Evolutionary conservation across 2,329 filamentous ascomycete genomes (phyloP), one percentile per base, ranked within the genome.

Genomic region (Calonectria multiphialidica): DNA sequence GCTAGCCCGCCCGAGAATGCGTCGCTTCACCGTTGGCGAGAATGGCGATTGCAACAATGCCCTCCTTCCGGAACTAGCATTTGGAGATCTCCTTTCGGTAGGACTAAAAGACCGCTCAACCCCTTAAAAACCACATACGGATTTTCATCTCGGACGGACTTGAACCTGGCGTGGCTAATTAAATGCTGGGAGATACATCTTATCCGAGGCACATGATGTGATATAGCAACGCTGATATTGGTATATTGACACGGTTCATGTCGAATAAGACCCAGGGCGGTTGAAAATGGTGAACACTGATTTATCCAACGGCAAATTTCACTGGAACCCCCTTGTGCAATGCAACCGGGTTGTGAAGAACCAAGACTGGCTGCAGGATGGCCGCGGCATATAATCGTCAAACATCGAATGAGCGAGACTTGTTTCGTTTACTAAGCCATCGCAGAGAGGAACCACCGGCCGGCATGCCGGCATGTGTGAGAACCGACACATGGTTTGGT

Each of bases 361-460:
- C 21, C 45, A 44, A 50, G 23, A 45, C n/a, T 47, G 59, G 57
- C 42, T 30, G 57, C 47, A 59, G 33, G 35, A n/a, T 57, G 49
- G 57, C 30, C 12, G 66, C 66, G 57, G 42, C 45, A 44, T n/a
- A 42, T 45, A 30, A 21, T 68, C 18, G 33, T 71, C 64, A 71
- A 71, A 71, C 69, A 30, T 62, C 15, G 47, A 47, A 40, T 64
- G 69, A 67, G 59, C 28, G 63, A 66, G 63, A 18, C 16, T 55
- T 71, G 69, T 71, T 71, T 71, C 64, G 69, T 71, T 71, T 71
- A 35, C 30, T 25, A 33, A 47, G 28, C 15, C 25, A 59, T 63
- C 50, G 47, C 45, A 67, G 30, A 42, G 55, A 45, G 35, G 49
- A 40, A 45, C 18, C 67, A 42, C 30, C 57, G 47, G 66, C 30